A percentile compares a stretch with the other conserved stretches of the same genome.
Conservation (phyloP, 805 yeast species). For the Clavispora phyllophila region DNA sequence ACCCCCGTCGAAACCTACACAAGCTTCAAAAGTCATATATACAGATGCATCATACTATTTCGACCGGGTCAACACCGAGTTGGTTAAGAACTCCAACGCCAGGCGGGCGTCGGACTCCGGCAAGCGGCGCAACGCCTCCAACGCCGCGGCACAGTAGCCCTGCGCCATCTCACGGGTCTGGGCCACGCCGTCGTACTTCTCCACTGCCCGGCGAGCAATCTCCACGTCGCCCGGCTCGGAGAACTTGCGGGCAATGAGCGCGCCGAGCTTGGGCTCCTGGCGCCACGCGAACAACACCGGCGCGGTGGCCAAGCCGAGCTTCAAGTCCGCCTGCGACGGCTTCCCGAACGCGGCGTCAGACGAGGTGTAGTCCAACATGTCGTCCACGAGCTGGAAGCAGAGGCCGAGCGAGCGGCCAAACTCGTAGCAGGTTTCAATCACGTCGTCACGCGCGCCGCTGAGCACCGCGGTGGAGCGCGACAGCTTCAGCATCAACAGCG, state of each 20-base stretch:
- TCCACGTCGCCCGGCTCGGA: conserved; percentile 78
- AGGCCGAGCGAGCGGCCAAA: conserved; percentile 92
- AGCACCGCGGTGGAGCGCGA: conserved; percentile 90
- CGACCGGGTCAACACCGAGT: conserved; percentile 74
- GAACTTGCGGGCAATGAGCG: conserved; percentile 79
- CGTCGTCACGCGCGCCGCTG: conserved; percentile 70
- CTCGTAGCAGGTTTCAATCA: conserved; percentile 83
- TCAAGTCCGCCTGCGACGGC: conserved; percentile 92
- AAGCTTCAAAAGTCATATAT: not conserved
- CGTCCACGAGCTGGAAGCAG: conserved; percentile 95
- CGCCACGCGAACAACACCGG: conserved; percentile 95
- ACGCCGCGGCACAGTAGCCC: conserved; percentile 71
- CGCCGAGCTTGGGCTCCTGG: conserved; percentile 78
- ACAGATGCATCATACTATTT: conserved; percentile 37
- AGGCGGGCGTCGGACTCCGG: conserved; percentile 89
- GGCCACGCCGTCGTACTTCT: conserved; percentile 64
- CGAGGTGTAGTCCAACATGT: conserved; percentile 91
- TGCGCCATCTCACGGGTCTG: conserved; percentile 75
- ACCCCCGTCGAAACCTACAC: not conserved
- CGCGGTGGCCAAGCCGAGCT: conserved; percentile 93
- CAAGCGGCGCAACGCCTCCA: conserved; percentile 60
- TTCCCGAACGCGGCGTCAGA: conserved; percentile 82
- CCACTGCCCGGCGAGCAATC: conserved; percentile 70
- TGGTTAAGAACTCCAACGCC: conserved; percentile 81
- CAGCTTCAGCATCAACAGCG: conserved; percentile 88